phyloP scores from a whole-genome alignment of 2,329 filamentous ascomycete genomes.

The Phyllosticta capitalensis region DNA sequence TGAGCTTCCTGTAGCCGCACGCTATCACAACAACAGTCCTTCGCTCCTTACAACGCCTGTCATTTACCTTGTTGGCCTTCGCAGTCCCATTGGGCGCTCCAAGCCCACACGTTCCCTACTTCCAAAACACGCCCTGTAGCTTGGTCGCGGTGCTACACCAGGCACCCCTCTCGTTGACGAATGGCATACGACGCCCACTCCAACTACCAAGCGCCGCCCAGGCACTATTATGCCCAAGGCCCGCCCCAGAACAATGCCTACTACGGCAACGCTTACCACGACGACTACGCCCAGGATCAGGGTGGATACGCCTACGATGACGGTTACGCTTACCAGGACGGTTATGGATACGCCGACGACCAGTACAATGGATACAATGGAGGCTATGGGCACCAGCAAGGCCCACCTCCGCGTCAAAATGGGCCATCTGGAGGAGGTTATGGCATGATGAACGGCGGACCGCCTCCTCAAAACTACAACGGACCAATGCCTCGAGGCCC shows the following conservation, averaged over 20 bases:
- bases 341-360: constrained; percentile 23
- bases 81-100: not conserved
- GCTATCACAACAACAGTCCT: not conserved
- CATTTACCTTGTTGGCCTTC: not conserved
- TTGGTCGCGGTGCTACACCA: not conserved
- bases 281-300: constrained; percentile 15
- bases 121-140: not conserved
- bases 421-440: constrained; percentile 14
- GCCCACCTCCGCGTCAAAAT: constrained; percentile 5
- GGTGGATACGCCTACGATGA: constrained; percentile 28
- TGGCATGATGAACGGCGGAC: constrained; percentile 15
- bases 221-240: constrained; percentile 25
- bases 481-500: constrained; percentile 2
- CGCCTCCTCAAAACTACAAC: constrained; percentile 12
- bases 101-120: not conserved
- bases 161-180: not conserved
- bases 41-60: not conserved
- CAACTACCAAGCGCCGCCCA: constrained; percentile 25
- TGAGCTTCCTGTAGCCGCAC: not conserved
- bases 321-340: constrained; percentile 19
- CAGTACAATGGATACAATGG: constrained; percentile 4
- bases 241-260: constrained; percentile 17
- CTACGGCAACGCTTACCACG: constrained; percentile 15
- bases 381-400: constrained; percentile 19
- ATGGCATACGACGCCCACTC: constrained; percentile 34